Base-by-base conservation (phyloP, 2,329 filamentous ascomycete genomes). In the Fusarium sp. region DNA sequence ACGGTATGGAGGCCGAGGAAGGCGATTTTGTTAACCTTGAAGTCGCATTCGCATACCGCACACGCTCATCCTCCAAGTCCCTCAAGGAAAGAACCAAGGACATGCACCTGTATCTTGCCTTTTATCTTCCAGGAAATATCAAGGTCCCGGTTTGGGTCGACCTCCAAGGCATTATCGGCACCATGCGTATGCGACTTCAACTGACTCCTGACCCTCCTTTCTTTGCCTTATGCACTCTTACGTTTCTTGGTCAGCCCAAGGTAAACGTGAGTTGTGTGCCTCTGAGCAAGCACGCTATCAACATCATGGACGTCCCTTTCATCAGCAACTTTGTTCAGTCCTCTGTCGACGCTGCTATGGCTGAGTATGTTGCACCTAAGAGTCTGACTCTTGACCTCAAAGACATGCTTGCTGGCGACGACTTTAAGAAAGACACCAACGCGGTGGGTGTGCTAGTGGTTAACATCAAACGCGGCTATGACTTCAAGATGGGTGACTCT, bases 21-120 rank as follows among this genome's bases (percentile, higher is more conserved):
- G 91, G 91, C 13, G 91, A 93, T 69, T 94, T 94, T 73, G 86
- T 94, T 77, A 94, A 94, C 74, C 80, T 94, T 55, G 92, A 94
- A 76, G 82, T 94, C 18, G 91, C 90, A 0, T 91, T 94, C 73
- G 89, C 92, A 3, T 94, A 94, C 77, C 85, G 90, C 38, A 88
- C 89, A 12, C 85, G 89, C 30, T 86, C 87, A 1, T 87, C 85
- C 11, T 85, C 86, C 30, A 88, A 87, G 67, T 88, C 86, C 4
- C 82, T 92, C 52, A 90, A 91, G 67, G 86, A 90, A 18, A 91
- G 92, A 74, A 92, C 92, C 73, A 91, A 91, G 65, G 77, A 82
- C 40, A 82, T 83, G 32, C 91, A 94, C 78, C 82, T 93, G 2
- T 90, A 89, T 68, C 82, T 93, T 46, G 90, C 90, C 10, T 93